Percentiles rank a stretch among this genome's conserved stretches.
Evolutionary conservation across 2,329 filamentous ascomycete genomes (phyloP).

Genomic region (Cladosporium colombiae): DNA sequence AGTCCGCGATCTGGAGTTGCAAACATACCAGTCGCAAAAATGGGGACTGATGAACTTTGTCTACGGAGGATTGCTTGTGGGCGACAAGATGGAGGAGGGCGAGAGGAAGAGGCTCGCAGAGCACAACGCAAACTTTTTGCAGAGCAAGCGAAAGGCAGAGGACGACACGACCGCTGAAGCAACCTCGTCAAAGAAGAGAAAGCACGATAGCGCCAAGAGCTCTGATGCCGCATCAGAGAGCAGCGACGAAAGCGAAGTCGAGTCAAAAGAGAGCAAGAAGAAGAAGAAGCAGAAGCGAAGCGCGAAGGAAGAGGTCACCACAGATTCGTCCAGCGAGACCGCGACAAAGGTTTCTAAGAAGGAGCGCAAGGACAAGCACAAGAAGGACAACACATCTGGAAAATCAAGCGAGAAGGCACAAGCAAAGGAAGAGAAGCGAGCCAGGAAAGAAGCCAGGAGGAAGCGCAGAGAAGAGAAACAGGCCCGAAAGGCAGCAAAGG

Average conservation of each 20-base stretch:
- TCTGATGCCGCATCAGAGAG: slow-evolving; percentile 23
- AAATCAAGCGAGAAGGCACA: slow-evolving; percentile 35
- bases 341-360: slow-evolving; percentile 42
- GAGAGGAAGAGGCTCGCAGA: slow-evolving; percentile 15
- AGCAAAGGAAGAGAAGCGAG: slow-evolving; percentile 49
- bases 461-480: slow-evolving; percentile 54
- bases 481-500: slow-evolving; percentile 16
- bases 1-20: slow-evolving; percentile 44
- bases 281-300: slow-evolving; percentile 30
- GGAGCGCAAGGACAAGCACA: slow-evolving; percentile 23
- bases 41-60: slow-evolving; percentile 86
- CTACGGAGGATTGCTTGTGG: slow-evolving; percentile 71
- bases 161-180: not conserved
- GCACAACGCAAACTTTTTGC: not conserved
- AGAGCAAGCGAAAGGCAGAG: slow-evolving; percentile 24
- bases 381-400: slow-evolving; percentile 25
- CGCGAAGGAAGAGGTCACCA: slow-evolving; percentile 5
- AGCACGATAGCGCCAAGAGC: slow-evolving; percentile 26
- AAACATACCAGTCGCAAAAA: slow-evolving; percentile 71
- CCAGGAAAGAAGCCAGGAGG: slow-evolving; percentile 47
- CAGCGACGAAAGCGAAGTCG: slow-evolving; percentile 20
- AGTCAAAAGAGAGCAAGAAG: slow-evolving; percentile 27
- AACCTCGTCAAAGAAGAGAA: slow-evolving; percentile 26
- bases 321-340: slow-evolving; percentile 34
- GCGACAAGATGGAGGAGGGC: slow-evolving; percentile 54